phyloP scores from a whole-genome alignment of 495 filamentous ascomycete genomes.

The Penicillium goetzii region DNA sequence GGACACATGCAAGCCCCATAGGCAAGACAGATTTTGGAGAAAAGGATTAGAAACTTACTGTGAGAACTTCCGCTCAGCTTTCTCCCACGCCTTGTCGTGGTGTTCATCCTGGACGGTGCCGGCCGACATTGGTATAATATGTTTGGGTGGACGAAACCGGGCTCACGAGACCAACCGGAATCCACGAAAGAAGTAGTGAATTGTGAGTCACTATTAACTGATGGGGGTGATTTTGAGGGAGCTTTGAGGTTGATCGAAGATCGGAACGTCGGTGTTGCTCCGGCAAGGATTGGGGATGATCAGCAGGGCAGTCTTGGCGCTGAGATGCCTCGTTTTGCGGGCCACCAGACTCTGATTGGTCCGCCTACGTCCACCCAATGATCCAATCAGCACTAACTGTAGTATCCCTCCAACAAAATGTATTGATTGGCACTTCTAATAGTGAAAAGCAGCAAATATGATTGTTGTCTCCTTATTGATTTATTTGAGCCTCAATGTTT shows the following conservation, averaged over 20 bases:
- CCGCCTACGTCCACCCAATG: not conserved
- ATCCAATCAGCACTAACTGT: not conserved
- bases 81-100: conserved; percentile 42
- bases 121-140: conserved; percentile 20
- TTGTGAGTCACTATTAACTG: not conserved
- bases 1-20: not conserved
- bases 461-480: not conserved
- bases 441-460: not conserved
- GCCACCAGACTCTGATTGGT: not conserved
- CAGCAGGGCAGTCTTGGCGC: conserved; percentile 36
- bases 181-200: not conserved
- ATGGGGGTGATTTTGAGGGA: conserved; percentile 12
- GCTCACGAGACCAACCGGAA: not conserved
- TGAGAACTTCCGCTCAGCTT: conserved; percentile 44
- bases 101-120: conserved; percentile 23
- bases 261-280: conserved; percentile 22
- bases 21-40: not conserved
- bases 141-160: not conserved
- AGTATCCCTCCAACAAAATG: not conserved
- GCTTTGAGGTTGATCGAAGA: conserved; percentile 31
- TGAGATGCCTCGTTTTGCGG: conserved; percentile 16
- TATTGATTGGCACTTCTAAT: not conserved
- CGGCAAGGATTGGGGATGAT: conserved; percentile 29
- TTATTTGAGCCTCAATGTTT: not conserved
- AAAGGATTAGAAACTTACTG: conserved; percentile 36